A percentile compares a stretch with the other conserved stretches of the same genome.
Evolutionary conservation across 176 grass and related monocot species (phyloP).

Genomic region (Aegilops bicornis): DNA sequence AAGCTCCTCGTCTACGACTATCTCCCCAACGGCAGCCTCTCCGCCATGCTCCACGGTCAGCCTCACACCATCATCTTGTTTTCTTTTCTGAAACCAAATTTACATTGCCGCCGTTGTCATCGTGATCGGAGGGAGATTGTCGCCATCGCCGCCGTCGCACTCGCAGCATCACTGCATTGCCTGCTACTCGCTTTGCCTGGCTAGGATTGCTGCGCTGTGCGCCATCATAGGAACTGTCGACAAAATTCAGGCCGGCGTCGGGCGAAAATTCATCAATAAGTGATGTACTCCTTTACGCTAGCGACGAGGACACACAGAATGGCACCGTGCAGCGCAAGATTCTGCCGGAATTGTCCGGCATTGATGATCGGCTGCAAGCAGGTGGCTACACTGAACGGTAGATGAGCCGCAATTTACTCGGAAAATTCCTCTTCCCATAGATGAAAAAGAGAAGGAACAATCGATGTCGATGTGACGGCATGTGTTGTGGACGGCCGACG

Average conservation of each 20-base stretch:
- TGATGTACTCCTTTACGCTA: background rate
- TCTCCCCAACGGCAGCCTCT: slow-evolving; percentile 92
- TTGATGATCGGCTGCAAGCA: background rate
- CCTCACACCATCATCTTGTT: background rate
- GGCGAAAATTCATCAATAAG: background rate
- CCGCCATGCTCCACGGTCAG: slow-evolving; percentile 92
- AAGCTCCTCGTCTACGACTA: slow-evolving; percentile 95
- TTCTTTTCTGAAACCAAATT: background rate
- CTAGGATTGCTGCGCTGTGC: background rate
- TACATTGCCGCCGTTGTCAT: background rate
- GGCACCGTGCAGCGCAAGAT: background rate
- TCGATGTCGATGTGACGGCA: slow-evolving; percentile 5
- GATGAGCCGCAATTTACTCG: background rate
- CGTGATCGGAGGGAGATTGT: background rate
- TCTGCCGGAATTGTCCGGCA: slow-evolving; percentile 20
- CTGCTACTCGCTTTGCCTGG: background rate
- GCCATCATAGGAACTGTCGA: background rate
- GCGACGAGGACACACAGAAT: background rate
- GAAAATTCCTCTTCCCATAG: background rate
- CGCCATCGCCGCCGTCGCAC: background rate
- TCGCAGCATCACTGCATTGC: slow-evolving; percentile 13
- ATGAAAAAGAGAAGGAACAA: background rate
- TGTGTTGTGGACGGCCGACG: background rate
- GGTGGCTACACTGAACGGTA: background rate
- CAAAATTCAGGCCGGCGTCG: background rate